These are phyloP conservation scores for Rhodotorula toruloides DNA, from an alignment of 768 basidiomycete genomes.

Conservation along the genomic window DNA sequence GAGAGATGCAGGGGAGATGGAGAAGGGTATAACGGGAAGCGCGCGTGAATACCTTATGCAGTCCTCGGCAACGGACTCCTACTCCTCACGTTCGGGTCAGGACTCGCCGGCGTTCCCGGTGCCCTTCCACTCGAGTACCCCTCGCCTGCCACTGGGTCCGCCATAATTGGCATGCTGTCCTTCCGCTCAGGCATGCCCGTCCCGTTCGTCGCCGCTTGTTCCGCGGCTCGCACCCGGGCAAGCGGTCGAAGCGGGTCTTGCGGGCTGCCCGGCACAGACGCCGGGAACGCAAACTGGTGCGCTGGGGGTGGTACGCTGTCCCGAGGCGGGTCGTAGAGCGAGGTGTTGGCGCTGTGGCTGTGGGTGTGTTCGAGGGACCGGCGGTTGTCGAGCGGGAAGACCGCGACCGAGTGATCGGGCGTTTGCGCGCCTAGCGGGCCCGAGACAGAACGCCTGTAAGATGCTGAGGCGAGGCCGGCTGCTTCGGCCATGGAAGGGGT, in stretches of 20 bases:
- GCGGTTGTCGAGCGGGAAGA: not conserved
- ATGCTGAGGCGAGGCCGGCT: too few species aligned
- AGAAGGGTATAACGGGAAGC: too few species aligned
- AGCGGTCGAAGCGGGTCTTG: not conserved
- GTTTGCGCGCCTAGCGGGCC: conserved; percentile 21
- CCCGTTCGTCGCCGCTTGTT: not conserved
- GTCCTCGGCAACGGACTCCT: not conserved
- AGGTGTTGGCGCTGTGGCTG: too few species aligned
- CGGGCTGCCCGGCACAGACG: too few species aligned
- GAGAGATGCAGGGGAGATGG: too few species aligned
- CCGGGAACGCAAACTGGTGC: not conserved
- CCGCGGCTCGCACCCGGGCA: too few species aligned
- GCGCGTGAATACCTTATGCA: too few species aligned
- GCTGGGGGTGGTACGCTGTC: too few species aligned
- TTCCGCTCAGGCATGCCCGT: not conserved
- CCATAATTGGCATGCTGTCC: not conserved
- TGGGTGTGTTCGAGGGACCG: too few species aligned
- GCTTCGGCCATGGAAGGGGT: conserved; percentile 4
- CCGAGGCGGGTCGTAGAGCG: too few species aligned
- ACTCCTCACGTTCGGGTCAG: not conserved
- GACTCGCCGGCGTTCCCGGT: not conserved
- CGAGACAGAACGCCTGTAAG: too few species aligned
- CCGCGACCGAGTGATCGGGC: conserved; percentile 10
- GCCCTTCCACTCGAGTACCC: not conserved
- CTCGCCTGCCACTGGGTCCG: not conserved